phyloP scores from a whole-genome alignment of 2,329 filamentous ascomycete genomes.

The Aspergillus sp. region DNA sequence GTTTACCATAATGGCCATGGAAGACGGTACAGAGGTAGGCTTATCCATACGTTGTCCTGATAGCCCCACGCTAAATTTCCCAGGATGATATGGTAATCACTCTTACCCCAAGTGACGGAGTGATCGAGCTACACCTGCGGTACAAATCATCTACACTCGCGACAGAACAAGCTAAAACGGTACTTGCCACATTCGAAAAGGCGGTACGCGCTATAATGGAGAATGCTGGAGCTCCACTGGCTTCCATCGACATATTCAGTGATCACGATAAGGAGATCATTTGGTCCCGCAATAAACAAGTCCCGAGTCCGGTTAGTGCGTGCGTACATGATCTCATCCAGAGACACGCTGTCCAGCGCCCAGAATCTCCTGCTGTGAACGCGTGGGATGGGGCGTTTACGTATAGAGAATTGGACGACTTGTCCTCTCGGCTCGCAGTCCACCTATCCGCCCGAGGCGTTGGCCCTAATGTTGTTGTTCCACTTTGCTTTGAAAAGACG shows the following conservation, averaged over 20 bases:
- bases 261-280: not conserved
- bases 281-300: not conserved
- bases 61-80: not conserved
- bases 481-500: slow-evolving; percentile 9
- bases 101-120: not conserved
- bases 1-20: not conserved
- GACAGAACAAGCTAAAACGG: not conserved
- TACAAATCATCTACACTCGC: not conserved
- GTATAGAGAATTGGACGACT: not conserved
- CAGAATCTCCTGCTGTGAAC: not conserved
- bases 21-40: not conserved
- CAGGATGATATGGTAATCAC: not conserved
- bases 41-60: not conserved
- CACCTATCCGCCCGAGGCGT: slow-evolving; percentile 13
- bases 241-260: not conserved
- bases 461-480: slow-evolving; percentile 4
- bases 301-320: not conserved
- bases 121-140: not conserved
- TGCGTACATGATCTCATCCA: not conserved
- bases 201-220: not conserved
- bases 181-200: not conserved
- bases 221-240: not conserved
- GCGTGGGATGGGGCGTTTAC: slow-evolving; percentile 1
- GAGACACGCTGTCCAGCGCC: not conserved
- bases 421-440: not conserved